Percentiles rank a stretch among this genome's conserved stretches.
These are phyloP conservation scores for Zygotorulaspora sp. DNA, from an alignment of 805 yeast species.

Conservation along the genomic window DNA sequence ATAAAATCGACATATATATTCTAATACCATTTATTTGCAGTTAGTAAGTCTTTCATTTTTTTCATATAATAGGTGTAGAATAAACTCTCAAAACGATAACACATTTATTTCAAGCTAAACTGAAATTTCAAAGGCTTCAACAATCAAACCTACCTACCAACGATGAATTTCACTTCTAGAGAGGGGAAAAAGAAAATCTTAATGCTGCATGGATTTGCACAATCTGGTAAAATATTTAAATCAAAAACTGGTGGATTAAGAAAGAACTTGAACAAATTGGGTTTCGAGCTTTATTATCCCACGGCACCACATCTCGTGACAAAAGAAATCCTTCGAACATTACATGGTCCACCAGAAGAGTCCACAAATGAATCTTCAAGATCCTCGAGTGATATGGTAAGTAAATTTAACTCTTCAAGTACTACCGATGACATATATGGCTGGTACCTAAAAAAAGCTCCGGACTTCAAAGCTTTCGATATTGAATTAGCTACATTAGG, in stretches of 20 bases:
- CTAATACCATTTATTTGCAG: too few relatives aligned
- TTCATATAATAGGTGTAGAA: too few relatives aligned
- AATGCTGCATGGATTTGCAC: constrained; percentile 88
- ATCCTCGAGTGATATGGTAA: constrained; percentile 37
- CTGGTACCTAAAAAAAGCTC: constrained; percentile 58
- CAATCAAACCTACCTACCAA: not conserved
- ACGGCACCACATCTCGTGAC: constrained; percentile 65
- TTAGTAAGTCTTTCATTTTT: too few relatives aligned
- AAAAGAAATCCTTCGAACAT: constrained; percentile 46
- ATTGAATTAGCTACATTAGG: constrained; percentile 37
- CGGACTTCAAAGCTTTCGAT: constrained; percentile 35
- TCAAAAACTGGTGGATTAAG: constrained; percentile 84
- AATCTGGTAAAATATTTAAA: constrained; percentile 72
- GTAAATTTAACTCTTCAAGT: constrained; percentile 29
- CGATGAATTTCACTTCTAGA: not conserved
- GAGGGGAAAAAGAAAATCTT: constrained; percentile 45
- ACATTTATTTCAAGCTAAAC: too few relatives aligned
- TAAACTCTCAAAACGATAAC: too few relatives aligned
- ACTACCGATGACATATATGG: constrained; percentile 39
- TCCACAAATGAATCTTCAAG: constrained; percentile 37
- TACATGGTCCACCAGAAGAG: constrained; percentile 4
- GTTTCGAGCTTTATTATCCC: constrained; percentile 67
- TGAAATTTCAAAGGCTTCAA: too few relatives aligned
- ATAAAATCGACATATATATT: too few relatives aligned
- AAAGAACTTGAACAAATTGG: constrained; percentile 53